phyloP scores from a whole-genome alignment of 257 asterid species.

The Solanum piurae region DNA sequence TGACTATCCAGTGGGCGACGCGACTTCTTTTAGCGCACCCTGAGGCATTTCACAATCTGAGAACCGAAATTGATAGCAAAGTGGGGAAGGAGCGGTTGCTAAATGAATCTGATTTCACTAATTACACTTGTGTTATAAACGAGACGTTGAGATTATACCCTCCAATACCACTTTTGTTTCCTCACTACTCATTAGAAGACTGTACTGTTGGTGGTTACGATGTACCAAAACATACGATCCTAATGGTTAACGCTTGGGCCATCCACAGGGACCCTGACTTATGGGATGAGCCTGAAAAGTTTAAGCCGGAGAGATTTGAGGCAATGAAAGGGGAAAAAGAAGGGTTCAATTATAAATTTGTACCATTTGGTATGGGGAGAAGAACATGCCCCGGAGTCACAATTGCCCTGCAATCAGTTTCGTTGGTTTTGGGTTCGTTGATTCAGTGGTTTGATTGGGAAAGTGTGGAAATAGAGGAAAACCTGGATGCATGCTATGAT shows the following conservation, averaged over 20 bases:
- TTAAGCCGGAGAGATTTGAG: slow-evolving; percentile 39
- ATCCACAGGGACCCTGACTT: slow-evolving; percentile 40
- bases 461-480: neutral
- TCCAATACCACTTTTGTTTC: slow-evolving; percentile 35
- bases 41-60: slow-evolving; percentile 15
- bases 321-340: slow-evolving; percentile 16
- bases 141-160: slow-evolving; percentile 49
- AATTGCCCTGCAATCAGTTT: slow-evolving; percentile 24
- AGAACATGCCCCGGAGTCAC: slow-evolving; percentile 44
- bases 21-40: slow-evolving; percentile 30
- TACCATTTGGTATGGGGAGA: slow-evolving; percentile 53
- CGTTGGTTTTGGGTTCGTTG: slow-evolving; percentile 31
- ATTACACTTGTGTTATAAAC: slow-evolving; percentile 31
- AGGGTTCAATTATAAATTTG: slow-evolving; percentile 17
- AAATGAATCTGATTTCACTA: slow-evolving; percentile 25
- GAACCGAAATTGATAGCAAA: slow-evolving; percentile 33
- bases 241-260: slow-evolving; percentile 43
- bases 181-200: slow-evolving; percentile 29
- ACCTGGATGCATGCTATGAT: neutral
- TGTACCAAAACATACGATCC: slow-evolving; percentile 22
- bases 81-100: slow-evolving; percentile 29
- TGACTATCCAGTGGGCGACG: slow-evolving; percentile 33
- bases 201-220: slow-evolving; percentile 30
- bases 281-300: slow-evolving; percentile 41
- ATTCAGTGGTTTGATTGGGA: slow-evolving; percentile 53